Evolutionary conservation across 805 yeast species (phyloP).

Genomic region (Suhomyces pyralidae): DNA sequence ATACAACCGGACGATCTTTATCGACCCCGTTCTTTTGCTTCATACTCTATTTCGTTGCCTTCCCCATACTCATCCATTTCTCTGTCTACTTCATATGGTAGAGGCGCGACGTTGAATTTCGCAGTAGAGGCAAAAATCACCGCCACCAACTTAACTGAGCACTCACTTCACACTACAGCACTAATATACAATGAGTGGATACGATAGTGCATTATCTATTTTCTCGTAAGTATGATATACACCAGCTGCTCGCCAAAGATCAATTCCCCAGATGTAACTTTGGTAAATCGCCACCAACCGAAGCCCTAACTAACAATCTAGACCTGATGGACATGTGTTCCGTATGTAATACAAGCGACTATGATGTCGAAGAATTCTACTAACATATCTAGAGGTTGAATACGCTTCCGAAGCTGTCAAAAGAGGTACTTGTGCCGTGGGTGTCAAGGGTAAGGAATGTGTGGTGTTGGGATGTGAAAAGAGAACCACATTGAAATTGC

Average conservation of each 20-base stretch:
- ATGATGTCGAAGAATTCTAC: conserved; percentile 15
- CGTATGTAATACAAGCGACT: conserved; percentile 48
- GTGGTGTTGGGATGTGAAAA: conserved; percentile 97
- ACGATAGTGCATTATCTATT: conserved; percentile 97
- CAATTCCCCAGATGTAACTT: neutral
- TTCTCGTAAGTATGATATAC: conserved; percentile 67
- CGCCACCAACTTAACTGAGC: neutral
- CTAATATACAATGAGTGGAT: conserved; percentile 75
- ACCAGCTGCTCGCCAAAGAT: neutral
- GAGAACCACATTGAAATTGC: conserved; percentile 90
- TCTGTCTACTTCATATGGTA: neutral
- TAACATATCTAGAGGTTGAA: conserved; percentile 69
- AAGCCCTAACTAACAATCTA: conserved; percentile 36
- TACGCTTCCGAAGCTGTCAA: conserved; percentile 97
- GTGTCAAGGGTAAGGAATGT: conserved; percentile 83
- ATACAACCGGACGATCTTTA: neutral
- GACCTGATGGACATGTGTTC: conserved; percentile 98
- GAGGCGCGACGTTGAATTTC: neutral
- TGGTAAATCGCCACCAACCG: neutral
- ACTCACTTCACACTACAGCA: neutral
- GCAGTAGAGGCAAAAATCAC: conserved; percentile 5
- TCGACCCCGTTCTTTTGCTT: neutral
- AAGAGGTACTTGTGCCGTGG: conserved; percentile 97
- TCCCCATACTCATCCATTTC: neutral
- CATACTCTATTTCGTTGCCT: neutral